Percentiles rank a stretch among this genome's conserved stretches.
Conservation (phyloP, 208 protist genomes). For the Leishmania aethiopica region DNA sequence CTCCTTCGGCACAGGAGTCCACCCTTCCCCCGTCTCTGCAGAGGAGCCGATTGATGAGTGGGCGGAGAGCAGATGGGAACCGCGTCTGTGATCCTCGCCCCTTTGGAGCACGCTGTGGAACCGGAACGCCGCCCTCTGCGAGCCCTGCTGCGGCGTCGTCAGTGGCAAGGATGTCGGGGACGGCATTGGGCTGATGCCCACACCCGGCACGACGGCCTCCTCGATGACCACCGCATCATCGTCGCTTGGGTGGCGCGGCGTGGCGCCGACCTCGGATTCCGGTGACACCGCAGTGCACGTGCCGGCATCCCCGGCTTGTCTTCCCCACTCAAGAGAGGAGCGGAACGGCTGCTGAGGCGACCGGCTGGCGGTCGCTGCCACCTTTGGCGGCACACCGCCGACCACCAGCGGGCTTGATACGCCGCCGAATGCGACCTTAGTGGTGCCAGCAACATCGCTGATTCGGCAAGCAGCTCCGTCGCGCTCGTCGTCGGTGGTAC, state of each 20-base stretch:
- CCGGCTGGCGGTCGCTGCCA: neutral
- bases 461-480: neutral
- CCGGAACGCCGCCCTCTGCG: neutral
- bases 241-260: neutral
- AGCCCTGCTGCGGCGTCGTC: neutral
- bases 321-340: neutral
- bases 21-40: neutral
- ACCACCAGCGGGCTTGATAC: neutral
- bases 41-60: neutral
- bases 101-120: conserved; percentile 4
- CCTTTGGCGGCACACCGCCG: neutral
- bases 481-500: neutral
- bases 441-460: neutral
- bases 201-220: neutral
- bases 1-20: neutral
- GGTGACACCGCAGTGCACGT: neutral
- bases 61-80: neutral
- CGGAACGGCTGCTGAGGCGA: neutral
- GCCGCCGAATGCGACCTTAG: neutral
- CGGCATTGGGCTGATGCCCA: neutral
- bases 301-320: neutral
- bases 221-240: neutral
- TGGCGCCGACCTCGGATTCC: neutral
- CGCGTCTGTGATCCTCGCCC: neutral
- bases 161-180: neutral